phyloP scores from a whole-genome alignment of 345 rosid genomes.

The Lenwebbia sp. region DNA sequence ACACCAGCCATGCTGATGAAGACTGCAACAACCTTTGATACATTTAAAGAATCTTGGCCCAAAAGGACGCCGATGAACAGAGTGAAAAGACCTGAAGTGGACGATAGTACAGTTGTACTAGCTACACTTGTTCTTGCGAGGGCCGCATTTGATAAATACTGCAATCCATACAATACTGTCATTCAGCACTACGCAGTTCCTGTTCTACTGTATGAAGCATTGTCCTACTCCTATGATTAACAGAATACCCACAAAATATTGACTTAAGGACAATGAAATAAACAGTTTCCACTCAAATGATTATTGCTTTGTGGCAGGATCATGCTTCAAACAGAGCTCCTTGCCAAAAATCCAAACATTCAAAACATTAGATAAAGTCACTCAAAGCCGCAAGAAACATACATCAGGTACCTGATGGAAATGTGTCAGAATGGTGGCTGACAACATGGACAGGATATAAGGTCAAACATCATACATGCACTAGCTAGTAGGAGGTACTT shows the following conservation, averaged over 20 bases:
- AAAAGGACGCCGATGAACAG: conserved; percentile 83
- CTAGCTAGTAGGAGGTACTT: not conserved
- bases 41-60: conserved; percentile 86
- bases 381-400: not conserved
- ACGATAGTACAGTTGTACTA: conserved; percentile 93
- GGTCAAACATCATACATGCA: not conserved
- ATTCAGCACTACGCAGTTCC: not conserved
- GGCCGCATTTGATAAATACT: conserved; percentile 98
- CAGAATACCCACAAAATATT: not conserved
- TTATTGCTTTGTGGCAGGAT: not conserved
- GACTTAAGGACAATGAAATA: not conserved
- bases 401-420: not conserved
- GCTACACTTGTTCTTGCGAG: conserved; percentile 98
- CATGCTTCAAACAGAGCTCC: not conserved
- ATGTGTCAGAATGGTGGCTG: not conserved
- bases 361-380: not conserved
- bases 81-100: conserved; percentile 97
- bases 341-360: not conserved
- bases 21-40: conserved; percentile 82
- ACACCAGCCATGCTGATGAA: conserved; percentile 94
- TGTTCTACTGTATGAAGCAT: not conserved
- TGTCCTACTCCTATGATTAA: not conserved
- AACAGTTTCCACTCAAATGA: not conserved
- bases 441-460: not conserved
- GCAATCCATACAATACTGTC: conserved; percentile 6